phyloP scores from a whole-genome alignment of 1,284 basidiomycete genomes.

The Cutaneotrichosporon curvatum region DNA sequence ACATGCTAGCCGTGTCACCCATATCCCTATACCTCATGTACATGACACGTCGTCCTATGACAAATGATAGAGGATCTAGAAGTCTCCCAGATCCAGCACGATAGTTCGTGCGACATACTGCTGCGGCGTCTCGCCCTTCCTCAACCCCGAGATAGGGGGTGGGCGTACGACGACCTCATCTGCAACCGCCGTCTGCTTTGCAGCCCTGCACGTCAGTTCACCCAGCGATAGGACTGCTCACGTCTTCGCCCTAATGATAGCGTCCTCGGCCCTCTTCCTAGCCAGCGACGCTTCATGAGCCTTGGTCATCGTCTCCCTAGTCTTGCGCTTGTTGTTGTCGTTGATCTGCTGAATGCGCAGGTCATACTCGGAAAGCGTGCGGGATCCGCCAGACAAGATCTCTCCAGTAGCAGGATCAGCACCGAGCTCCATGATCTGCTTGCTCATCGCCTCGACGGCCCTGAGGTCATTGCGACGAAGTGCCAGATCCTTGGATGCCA shows the following conservation, averaged over 20 bases:
- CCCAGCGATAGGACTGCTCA: not conserved
- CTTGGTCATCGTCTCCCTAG: conserved; percentile 66
- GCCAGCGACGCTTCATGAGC: conserved; percentile 65
- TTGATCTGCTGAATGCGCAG: conserved; percentile 70
- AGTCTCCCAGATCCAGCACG: conserved; percentile 47
- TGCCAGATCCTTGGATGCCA: conserved; percentile 59
- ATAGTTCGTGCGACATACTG: conserved; percentile 44
- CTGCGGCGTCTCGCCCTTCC: conserved; percentile 40
- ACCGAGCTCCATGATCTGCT: conserved; percentile 56
- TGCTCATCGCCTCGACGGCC: conserved; percentile 58
- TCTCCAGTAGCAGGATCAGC: conserved; percentile 36
- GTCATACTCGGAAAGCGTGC: conserved; percentile 47
- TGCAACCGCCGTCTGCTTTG: conserved; percentile 4
- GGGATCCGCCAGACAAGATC: conserved; percentile 17
- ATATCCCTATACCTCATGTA: not conserved
- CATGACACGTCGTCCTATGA: not conserved
- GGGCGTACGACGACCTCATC: conserved; percentile 11
- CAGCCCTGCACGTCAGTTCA: conserved; percentile 1
- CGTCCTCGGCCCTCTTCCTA: conserved; percentile 54
- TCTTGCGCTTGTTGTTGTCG: conserved; percentile 76
- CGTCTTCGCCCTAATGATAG: conserved; percentile 26
- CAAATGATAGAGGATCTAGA: conserved; percentile 24
- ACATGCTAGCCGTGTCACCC: too few species aligned
- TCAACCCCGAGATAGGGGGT: conserved; percentile 26
- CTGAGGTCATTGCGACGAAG: conserved; percentile 58